phyloP scores from a whole-genome alignment of 2,329 filamentous ascomycete species.

The Aspergillus sp. region DNA sequence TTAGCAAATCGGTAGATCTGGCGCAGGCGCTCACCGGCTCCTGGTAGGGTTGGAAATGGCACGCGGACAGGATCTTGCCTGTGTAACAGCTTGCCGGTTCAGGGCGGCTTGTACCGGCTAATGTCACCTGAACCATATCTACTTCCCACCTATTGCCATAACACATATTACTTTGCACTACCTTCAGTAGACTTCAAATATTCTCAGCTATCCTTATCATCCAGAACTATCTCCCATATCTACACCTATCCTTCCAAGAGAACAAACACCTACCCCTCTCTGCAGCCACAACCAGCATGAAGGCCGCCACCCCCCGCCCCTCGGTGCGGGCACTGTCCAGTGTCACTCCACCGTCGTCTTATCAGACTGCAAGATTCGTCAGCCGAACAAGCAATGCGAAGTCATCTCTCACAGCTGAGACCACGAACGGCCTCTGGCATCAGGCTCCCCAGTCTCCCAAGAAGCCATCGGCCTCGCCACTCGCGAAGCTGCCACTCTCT shows the following conservation, averaged over 20 bases:
- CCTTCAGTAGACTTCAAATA: not conserved
- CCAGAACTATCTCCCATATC: not conserved
- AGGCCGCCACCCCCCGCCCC: constrained; percentile 23
- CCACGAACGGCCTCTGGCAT: constrained; percentile 22
- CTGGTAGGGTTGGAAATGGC: not conserved
- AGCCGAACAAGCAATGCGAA: constrained; percentile 34
- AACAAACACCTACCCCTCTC: not conserved
- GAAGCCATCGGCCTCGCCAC: constrained; percentile 27
- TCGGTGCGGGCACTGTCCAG: constrained; percentile 23
- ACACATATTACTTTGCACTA: not conserved
- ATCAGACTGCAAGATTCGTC: constrained; percentile 25
- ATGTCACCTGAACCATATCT: not conserved
- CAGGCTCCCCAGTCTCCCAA: constrained; percentile 24
- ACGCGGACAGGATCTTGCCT: not conserved
- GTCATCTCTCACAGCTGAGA: constrained; percentile 29
- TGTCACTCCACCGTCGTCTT: constrained; percentile 5
- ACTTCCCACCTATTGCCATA: not conserved
- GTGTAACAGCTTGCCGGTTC: constrained; percentile 8
- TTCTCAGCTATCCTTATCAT: constrained; percentile 2
- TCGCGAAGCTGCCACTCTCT: constrained; percentile 38
- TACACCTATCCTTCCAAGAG: not conserved
- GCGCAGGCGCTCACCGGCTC: not conserved
- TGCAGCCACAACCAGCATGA: constrained; percentile 24
- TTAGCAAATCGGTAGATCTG: not conserved
- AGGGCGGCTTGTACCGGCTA: constrained; percentile 9